phyloP scores from a whole-genome alignment of 2,329 filamentous ascomycete species.

The Epicoccum nigrum region DNA sequence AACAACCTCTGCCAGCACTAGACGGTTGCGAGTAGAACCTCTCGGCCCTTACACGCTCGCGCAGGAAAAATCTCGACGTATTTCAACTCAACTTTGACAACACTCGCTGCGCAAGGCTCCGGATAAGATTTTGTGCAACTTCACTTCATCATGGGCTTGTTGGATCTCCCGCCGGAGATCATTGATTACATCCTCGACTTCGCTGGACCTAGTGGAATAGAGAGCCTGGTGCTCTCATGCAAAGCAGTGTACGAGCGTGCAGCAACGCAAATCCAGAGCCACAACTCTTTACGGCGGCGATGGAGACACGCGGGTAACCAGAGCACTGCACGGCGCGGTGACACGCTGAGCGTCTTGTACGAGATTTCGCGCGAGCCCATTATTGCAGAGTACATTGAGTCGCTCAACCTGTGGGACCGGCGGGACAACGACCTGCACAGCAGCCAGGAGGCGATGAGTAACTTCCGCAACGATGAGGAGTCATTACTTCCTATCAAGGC shows the following conservation, averaged over 20 bases:
- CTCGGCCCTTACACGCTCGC: background rate
- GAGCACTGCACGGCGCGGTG: constrained; percentile 17
- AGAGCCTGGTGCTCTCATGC: constrained; percentile 40
- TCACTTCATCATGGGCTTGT: constrained; percentile 32
- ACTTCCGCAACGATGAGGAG: constrained; percentile 28
- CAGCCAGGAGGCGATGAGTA: background rate
- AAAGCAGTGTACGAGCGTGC: constrained; percentile 37
- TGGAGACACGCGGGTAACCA: constrained; percentile 34
- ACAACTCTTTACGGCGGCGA: constrained; percentile 34
- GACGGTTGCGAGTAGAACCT: background rate
- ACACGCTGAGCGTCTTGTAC: constrained; percentile 33
- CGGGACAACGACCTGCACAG: constrained; percentile 13
- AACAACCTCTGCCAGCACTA: constrained; percentile 2
- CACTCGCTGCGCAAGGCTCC: background rate
- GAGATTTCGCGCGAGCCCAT: constrained; percentile 35
- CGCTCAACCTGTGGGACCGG: constrained; percentile 35
- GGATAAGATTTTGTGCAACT: background rate
- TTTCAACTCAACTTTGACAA: background rate
- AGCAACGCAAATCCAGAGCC: constrained; percentile 31
- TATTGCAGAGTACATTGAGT: constrained; percentile 40
- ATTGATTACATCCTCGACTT: constrained; percentile 40
- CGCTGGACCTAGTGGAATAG: constrained; percentile 34
- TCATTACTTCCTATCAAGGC: constrained; percentile 30
- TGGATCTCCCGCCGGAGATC: constrained; percentile 43
- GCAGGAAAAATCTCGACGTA: too few relatives aligned